Percentiles rank a stretch among this genome's conserved stretches.
phyloP scores from a whole-genome alignment of 2,329 filamentous ascomycete genomes.

The Cladosporium sp. region DNA sequence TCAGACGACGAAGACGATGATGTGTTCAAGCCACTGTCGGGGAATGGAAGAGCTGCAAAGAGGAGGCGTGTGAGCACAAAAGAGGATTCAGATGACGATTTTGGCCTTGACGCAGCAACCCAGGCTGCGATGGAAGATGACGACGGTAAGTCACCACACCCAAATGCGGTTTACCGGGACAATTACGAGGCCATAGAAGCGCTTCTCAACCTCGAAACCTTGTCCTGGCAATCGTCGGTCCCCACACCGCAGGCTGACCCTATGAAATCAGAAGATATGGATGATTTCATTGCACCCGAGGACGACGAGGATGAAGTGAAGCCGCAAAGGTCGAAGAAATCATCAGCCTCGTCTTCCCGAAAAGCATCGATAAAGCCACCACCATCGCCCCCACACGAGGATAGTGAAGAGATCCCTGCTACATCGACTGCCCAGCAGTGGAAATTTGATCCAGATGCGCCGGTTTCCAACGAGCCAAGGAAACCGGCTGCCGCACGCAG shows the following conservation, averaged over 20 bases:
- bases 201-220: slow-evolving; percentile 11
- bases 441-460: slow-evolving; percentile 62
- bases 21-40: slow-evolving; percentile 54
- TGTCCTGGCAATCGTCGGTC: not conserved
- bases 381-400: slow-evolving; percentile 36
- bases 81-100: slow-evolving; percentile 62
- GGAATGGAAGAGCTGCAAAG: slow-evolving; percentile 46
- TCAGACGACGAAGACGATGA: slow-evolving; percentile 72
- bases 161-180: slow-evolving; percentile 3
- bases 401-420: slow-evolving; percentile 46
- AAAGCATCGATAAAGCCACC: slow-evolving; percentile 31
- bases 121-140: slow-evolving; percentile 55
- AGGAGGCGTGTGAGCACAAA: slow-evolving; percentile 58
- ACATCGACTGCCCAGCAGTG: slow-evolving; percentile 76
- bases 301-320: slow-evolving; percentile 66
- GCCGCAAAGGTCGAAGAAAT: slow-evolving; percentile 57
- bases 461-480: slow-evolving; percentile 45
- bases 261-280: slow-evolving; percentile 53
- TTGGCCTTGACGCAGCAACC: slow-evolving; percentile 52
- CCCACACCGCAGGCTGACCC: slow-evolving; percentile 14
- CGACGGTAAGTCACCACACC: slow-evolving; percentile 40
- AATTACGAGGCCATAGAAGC: slow-evolving; percentile 19
- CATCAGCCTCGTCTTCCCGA: slow-evolving; percentile 40
- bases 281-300: slow-evolving; percentile 81
- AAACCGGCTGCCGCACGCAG: slow-evolving; percentile 30